phyloP scores from a whole-genome alignment of 139 green algal species.

The Coelastrella sp. region DNA sequence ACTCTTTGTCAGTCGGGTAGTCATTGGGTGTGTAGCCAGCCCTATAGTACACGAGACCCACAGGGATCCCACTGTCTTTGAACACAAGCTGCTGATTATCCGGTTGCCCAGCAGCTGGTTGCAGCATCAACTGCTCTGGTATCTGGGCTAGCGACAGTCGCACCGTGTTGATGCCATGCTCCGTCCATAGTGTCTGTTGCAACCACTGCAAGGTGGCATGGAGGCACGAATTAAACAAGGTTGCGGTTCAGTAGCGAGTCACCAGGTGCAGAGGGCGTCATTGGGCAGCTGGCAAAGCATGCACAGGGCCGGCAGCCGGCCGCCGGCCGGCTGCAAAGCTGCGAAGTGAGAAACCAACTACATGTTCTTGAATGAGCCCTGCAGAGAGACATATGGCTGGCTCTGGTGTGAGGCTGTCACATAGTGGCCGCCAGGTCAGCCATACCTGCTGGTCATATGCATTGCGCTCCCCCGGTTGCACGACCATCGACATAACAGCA shows the following conservation, averaged over 20 bases:
- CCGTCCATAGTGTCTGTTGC: slow-evolving; percentile 85
- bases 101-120: not conserved
- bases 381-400: no score
- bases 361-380: no score
- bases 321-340: no score
- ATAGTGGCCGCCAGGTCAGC: not conserved
- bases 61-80: not conserved
- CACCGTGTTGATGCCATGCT: slow-evolving; percentile 77
- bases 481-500: slow-evolving; percentile 90
- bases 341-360: no score
- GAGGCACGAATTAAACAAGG: no score
- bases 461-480: slow-evolving; percentile 95
- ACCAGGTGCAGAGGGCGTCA: no score
- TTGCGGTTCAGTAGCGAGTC: no score
- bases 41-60: slow-evolving; percentile 64
- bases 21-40: slow-evolving; percentile 87
- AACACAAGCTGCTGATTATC: slow-evolving; percentile 14
- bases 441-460: slow-evolving; percentile 88
- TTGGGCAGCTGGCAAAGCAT: not conserved
- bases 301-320: not conserved
- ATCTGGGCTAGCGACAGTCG: slow-evolving; percentile 84
- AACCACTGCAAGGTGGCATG: slow-evolving; percentile 72
- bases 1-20: slow-evolving; percentile 81
- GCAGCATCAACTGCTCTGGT: slow-evolving; percentile 49
- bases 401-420: not conserved